Evolutionary conservation across 1,139 yeast species (phyloP).

Genomic region (Saccharomyces pastorianus): DNA sequence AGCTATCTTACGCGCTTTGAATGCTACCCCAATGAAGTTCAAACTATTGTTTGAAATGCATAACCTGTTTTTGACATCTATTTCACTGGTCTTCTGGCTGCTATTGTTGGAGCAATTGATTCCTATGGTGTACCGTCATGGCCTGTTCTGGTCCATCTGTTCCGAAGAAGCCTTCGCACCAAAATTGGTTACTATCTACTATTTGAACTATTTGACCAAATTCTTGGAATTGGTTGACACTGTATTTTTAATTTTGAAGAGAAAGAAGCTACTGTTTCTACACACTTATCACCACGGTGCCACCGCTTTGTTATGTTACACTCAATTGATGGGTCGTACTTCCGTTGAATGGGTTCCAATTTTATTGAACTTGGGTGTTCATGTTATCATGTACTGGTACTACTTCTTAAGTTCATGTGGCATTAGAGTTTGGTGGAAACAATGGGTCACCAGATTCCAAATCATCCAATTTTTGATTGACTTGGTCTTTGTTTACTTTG

Average conservation of each 20-base stretch:
- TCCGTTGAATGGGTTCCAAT: constrained; percentile 96
- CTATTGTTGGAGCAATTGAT: constrained; percentile 76
- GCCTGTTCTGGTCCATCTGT: constrained; percentile 82
- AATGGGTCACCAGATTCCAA: constrained; percentile 97
- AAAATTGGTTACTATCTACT: constrained; percentile 74
- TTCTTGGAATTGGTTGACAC: constrained; percentile 85
- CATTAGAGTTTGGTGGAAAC: constrained; percentile 98
- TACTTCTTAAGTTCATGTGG: constrained; percentile 91
- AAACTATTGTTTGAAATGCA: constrained; percentile 72
- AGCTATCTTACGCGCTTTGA: constrained; percentile 41
- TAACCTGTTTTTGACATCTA: constrained; percentile 64
- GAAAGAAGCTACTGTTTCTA: constrained; percentile 81
- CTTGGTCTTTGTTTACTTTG: constrained; percentile 82
- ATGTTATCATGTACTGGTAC: constrained; percentile 97
- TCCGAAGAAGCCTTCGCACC: constrained; percentile 75
- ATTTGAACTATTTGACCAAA: constrained; percentile 69
- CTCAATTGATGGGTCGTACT: constrained; percentile 85
- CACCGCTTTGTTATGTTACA: constrained; percentile 89
- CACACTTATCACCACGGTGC: constrained; percentile 99
- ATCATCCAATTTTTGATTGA: constrained; percentile 89
- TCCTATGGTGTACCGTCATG: constrained; percentile 72
- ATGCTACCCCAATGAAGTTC: constrained; percentile 60
- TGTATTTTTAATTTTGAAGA: constrained; percentile 80
- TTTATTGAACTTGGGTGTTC: constrained; percentile 79
- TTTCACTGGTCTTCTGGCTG: constrained; percentile 58